Conservation (phyloP, 345 rosid genomes). For the Pugionium cornutum region DNA sequence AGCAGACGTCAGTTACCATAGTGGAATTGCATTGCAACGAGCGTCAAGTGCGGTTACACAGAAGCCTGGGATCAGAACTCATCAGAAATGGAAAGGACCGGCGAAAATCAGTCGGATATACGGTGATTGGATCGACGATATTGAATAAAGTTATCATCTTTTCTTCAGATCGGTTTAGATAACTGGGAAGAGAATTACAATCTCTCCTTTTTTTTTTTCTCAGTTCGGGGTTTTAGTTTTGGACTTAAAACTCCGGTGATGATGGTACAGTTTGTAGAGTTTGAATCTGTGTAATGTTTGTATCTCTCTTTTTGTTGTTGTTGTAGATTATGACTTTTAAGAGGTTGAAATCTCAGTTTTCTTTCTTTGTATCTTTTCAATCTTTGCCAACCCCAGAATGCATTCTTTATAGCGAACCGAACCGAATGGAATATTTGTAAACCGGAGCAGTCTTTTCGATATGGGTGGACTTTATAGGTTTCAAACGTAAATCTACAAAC, state of each 20-base stretch:
- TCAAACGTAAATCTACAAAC: not conserved
- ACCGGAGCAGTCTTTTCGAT: not conserved
- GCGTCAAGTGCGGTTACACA: conserved; percentile 62
- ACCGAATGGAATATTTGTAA: not conserved
- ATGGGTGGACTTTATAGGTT: too few relatives aligned
- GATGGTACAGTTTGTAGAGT: conserved; percentile 38
- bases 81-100: conserved; percentile 97
- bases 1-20: conserved; percentile 52
- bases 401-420: not conserved
- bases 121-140: conserved; percentile 97
- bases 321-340: conserved; percentile 32
- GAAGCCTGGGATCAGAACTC: conserved; percentile 79
- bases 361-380: conserved; percentile 13
- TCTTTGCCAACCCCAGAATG: not conserved
- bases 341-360: conserved; percentile 5
- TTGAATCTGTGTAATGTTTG: conserved; percentile 35
- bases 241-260: conserved; percentile 11
- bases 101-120: conserved; percentile 95
- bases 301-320: conserved; percentile 28
- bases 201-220: not conserved
- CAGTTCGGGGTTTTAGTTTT: conserved; percentile 13
- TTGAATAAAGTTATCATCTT: conserved; percentile 49
- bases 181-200: conserved; percentile 11
- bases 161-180: not conserved
- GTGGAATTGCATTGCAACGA: conserved; percentile 77